A percentile compares a stretch with the other conserved stretches of the same genome.
Evolutionary conservation across 2,329 filamentous ascomycete genomes (phyloP).

Genomic region (Xylariales sp.): DNA sequence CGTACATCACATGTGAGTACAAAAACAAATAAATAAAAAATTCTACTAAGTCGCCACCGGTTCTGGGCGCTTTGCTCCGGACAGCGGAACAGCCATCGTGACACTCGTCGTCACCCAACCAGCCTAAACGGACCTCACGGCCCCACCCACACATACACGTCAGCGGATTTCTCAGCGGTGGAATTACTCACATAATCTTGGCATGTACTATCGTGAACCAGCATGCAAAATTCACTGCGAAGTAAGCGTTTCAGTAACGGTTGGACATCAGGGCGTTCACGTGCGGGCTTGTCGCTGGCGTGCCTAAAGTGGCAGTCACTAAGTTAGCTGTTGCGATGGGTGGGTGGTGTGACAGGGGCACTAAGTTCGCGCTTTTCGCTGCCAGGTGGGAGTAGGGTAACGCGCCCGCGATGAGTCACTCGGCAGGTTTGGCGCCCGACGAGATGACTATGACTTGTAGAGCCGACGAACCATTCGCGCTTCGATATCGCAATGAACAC

Average conservation of each 20-base stretch:
- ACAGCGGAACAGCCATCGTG: constrained; percentile 3
- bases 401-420: constrained; percentile 6
- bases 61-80: too few relatives aligned
- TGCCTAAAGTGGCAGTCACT: constrained; percentile 15
- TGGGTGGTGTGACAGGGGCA: constrained; percentile 5
- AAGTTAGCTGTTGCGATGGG: constrained; percentile 1
- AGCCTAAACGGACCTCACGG: neutral
- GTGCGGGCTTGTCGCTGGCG: constrained; percentile 12
- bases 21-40: too few relatives aligned
- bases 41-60: too few relatives aligned
- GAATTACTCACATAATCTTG: neutral
- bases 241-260: neutral
- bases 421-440: neutral
- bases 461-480: neutral
- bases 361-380: neutral
- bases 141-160: neutral
- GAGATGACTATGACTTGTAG: neutral
- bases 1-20: too few relatives aligned
- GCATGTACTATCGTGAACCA: constrained; percentile 3
- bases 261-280: neutral
- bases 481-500: neutral
- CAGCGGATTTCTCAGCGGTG: too few relatives aligned
- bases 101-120: constrained; percentile 6
- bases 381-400: too few relatives aligned
- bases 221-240: neutral